These are phyloP conservation scores for Cyberlindnera suaveolens DNA, from an alignment of 805 yeast species.

Conservation along the genomic window DNA sequence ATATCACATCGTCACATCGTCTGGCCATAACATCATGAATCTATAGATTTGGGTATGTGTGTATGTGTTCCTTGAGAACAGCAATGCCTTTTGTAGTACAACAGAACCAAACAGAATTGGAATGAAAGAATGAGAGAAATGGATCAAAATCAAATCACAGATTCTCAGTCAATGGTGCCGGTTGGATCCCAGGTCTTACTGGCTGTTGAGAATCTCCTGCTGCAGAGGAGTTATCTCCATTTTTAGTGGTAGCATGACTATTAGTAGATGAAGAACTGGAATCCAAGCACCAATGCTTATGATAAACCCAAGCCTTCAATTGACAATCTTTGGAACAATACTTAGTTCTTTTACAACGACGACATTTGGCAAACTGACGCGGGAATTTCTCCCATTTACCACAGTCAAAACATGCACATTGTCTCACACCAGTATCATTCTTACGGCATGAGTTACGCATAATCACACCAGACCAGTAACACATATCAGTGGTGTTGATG, in stretches of 20 bases:
- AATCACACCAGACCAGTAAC: slow-evolving; percentile 96
- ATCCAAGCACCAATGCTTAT: slow-evolving; percentile 82
- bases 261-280: slow-evolving; percentile 10
- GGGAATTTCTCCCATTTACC: slow-evolving; percentile 92
- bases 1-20: neutral
- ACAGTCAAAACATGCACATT: slow-evolving; percentile 89
- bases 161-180: slow-evolving; percentile 1
- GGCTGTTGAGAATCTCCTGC: neutral
- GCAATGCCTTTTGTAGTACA: neutral
- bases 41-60: neutral
- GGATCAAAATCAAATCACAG: neutral
- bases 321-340: slow-evolving; percentile 93
- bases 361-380: slow-evolving; percentile 89
- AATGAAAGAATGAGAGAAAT: too few relatives aligned
- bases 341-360: slow-evolving; percentile 90
- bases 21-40: neutral
- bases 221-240: slow-evolving; percentile 1
- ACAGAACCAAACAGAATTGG: too few relatives aligned
- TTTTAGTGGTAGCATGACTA: neutral
- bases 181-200: neutral
- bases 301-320: slow-evolving; percentile 85
- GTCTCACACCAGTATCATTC: slow-evolving; percentile 86
- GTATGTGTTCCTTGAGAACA: neutral
- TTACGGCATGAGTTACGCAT: slow-evolving; percentile 94
- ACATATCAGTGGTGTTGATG: slow-evolving; percentile 67